These are phyloP conservation scores for Tuber indicum DNA, from an alignment of 495 filamentous ascomycete species.

Conservation along the genomic window DNA sequence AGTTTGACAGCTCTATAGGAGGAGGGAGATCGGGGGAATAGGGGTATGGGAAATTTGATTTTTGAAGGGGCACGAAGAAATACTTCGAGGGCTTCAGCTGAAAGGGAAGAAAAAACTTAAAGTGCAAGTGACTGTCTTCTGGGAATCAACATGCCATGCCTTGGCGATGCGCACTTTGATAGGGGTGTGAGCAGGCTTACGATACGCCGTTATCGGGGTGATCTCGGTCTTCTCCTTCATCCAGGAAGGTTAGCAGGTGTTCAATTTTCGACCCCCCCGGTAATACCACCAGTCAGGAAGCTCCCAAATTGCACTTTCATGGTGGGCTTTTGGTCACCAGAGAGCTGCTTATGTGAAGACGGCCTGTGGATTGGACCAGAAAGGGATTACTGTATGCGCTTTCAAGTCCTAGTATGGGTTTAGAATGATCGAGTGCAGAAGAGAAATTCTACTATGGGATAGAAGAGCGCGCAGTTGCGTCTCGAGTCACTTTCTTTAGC, in stretches of 20 bases:
- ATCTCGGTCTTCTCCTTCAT: not conserved
- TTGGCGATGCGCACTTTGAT: not conserved
- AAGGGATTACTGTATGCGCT: not conserved
- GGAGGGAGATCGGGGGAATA: not conserved
- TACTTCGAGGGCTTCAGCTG: not conserved
- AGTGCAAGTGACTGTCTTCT: not conserved
- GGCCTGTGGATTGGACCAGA: not conserved
- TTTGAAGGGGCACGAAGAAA: not conserved
- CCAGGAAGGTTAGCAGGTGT: not conserved
- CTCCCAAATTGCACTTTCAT: not conserved
- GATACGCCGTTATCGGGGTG: not conserved
- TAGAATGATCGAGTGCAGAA: not conserved
- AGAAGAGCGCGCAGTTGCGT: not conserved
- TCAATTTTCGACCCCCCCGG: not conserved
- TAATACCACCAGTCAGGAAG: not conserved
- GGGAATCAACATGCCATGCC: not conserved
- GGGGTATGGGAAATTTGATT: not conserved
- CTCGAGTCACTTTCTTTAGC: not conserved
- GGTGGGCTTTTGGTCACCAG: not conserved
- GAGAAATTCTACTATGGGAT: not conserved
- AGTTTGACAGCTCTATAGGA: not conserved
- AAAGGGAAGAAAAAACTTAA: not conserved
- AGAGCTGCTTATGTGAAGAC: not conserved
- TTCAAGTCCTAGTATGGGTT: not conserved
- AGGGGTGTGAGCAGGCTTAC: not conserved